Base-by-base conservation (phyloP, 306 rosid genomes). In the Crotalaria pallida region DNA sequence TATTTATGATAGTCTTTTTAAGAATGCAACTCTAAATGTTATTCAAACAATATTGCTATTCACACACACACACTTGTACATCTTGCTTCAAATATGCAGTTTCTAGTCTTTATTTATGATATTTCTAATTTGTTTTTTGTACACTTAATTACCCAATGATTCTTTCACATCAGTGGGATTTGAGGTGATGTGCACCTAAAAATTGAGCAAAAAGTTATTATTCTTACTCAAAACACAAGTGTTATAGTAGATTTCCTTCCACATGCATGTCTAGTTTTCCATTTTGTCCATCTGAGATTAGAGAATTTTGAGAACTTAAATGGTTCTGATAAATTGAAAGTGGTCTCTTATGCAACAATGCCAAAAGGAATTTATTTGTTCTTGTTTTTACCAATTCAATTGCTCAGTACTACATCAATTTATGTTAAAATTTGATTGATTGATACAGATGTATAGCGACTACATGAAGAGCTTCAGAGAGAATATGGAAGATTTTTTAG, bases 401-500 rank as follows among this genome's bases (percentile, higher is more conserved):
- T 61, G 67, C 69, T 38, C 21, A 40, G 13, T 40, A 8, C 27
- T 33, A 33, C 11, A 15, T 13, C 19, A 0, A 11, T 62, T 15
- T 44, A 44, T 45, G 44, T 40, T 61, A 31, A 62, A 69, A 52
- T 52, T 52, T 71, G 49, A 21, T 43, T 51, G 43, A 69, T 61
- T 17, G 26, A 24, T 53, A 21, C 81, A 92, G 96, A 10, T 89
- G 59, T 92, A 89, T 22, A 68, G 90, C 0, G 97, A 94, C 62
- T 94, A 84, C 75, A 81, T 91, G 87, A 78, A 63, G 79, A 94
- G 97, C 58, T 94, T 94, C 82, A 80, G 95, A 73, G 88, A 88
- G 71, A 87, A 77, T 71, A 90, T 87, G 97, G 62, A 70, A 29
- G 88, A 94, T 62, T 88, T 81, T 69, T 67, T 94, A 71, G 84